A percentile compares a stretch with the other conserved stretches of the same genome.
Evolutionary conservation across 176 grass and related monocot species (phyloP).

Genomic region (Alloteropsis semialata): DNA sequence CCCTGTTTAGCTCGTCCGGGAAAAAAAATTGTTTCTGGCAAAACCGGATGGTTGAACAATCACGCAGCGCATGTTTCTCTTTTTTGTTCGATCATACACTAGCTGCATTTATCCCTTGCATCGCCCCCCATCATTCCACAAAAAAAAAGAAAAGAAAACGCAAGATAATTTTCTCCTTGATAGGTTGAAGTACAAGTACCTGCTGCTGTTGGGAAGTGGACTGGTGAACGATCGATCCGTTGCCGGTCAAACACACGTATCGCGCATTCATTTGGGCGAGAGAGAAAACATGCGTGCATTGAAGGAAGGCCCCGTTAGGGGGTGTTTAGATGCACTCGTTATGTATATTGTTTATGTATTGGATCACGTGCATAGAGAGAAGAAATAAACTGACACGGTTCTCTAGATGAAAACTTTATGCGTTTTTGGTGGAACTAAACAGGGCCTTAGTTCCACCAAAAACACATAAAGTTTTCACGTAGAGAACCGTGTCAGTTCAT

Average conservation of each 20-base stretch:
- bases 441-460: no score
- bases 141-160: not conserved
- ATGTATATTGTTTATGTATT: no score
- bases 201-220: not conserved
- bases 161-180: not conserved
- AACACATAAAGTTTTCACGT: no score
- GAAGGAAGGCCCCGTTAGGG: no score
- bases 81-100: not conserved
- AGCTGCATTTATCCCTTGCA: not conserved
- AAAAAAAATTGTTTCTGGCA: not conserved
- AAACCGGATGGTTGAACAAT: not conserved
- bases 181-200: not conserved
- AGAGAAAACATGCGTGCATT: not conserved
- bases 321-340: no score
- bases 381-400: no score
- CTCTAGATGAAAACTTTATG: no score
- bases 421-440: no score
- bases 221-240: not conserved
- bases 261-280: not conserved
- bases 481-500: no score
- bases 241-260: slow-evolving; percentile 15
- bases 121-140: not conserved
- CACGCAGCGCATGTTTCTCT: not conserved
- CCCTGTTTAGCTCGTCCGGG: not conserved
- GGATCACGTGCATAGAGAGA: no score